Percentiles rank a stretch among this genome's conserved stretches.
Evolutionary conservation across 1,139 yeast genomes (phyloP).

Genomic region (Zygosaccharomyces pseudobailii): DNA sequence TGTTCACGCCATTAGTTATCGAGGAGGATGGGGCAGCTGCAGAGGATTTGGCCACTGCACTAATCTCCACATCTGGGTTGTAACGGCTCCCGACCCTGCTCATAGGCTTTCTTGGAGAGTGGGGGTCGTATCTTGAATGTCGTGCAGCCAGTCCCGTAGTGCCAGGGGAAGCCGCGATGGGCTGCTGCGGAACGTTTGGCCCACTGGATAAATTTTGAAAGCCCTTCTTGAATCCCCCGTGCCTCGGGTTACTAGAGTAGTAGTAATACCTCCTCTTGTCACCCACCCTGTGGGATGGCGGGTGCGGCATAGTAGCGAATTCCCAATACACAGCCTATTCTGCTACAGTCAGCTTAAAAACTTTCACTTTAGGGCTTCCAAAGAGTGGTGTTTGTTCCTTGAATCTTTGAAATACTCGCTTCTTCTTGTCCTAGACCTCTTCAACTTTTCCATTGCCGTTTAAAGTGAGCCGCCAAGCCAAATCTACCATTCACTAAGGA

Average conservation of each 20-base stretch:
- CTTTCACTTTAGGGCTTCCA: background rate
- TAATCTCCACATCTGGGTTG: slow-evolving; percentile 15
- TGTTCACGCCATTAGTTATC: background rate
- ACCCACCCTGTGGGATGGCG: slow-evolving; percentile 26
- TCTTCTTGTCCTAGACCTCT: background rate
- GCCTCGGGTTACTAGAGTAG: slow-evolving; percentile 21
- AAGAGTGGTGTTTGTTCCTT: background rate
- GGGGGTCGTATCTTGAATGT: slow-evolving; percentile 27
- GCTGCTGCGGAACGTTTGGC: background rate
- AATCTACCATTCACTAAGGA: background rate
- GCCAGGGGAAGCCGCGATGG: slow-evolving; percentile 3
- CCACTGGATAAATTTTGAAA: slow-evolving; percentile 4
- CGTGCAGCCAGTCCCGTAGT: slow-evolving; percentile 11
- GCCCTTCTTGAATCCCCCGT: slow-evolving; percentile 11
- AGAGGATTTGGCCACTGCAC: background rate
- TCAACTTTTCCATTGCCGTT: slow-evolving; percentile 3
- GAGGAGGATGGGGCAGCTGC: background rate
- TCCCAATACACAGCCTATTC: background rate
- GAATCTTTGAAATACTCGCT: background rate
- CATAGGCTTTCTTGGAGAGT: slow-evolving; percentile 13
- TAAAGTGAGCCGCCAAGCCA: slow-evolving; percentile 4
- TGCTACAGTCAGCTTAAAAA: background rate
- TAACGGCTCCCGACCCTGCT: slow-evolving; percentile 18
- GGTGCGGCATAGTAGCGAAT: slow-evolving; percentile 6
- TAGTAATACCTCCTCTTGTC: slow-evolving; percentile 32